phyloP scores from a whole-genome alignment of 495 filamentous ascomycete species.

The Extremus antarcticus region DNA sequence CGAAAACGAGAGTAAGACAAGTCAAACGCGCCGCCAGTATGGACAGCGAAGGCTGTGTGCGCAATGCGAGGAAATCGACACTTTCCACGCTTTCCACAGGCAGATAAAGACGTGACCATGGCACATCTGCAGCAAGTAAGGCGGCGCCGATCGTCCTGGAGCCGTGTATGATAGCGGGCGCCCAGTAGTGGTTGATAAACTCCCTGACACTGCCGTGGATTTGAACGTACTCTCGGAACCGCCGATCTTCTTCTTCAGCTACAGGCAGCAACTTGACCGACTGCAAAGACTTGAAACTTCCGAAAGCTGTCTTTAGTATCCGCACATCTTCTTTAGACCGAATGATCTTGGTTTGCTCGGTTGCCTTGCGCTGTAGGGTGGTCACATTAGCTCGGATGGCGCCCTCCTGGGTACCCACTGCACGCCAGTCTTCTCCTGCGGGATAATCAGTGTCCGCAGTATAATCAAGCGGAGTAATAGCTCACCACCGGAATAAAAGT shows the following conservation, averaged over 20 bases:
- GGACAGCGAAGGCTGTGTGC: slow-evolving; percentile 38
- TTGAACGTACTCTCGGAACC: slow-evolving; percentile 38
- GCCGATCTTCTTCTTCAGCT: slow-evolving; percentile 47
- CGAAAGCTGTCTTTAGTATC: slow-evolving; percentile 45
- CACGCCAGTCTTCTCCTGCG: not conserved
- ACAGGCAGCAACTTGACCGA: slow-evolving; percentile 56
- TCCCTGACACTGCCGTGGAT: slow-evolving; percentile 25
- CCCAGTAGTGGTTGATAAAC: slow-evolving; percentile 46
- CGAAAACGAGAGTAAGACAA: slow-evolving; percentile 40
- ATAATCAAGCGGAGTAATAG: not conserved
- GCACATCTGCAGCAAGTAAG: slow-evolving; percentile 43
- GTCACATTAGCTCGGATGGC: slow-evolving; percentile 28
- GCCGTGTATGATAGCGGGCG: slow-evolving; percentile 51
- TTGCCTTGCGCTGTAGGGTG: slow-evolving; percentile 32
- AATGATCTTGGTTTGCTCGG: slow-evolving; percentile 37
- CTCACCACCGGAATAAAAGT: slow-evolving; percentile 45
- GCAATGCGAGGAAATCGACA: slow-evolving; percentile 39
- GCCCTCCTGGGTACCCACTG: slow-evolving; percentile 4
- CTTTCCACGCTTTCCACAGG: slow-evolving; percentile 55
- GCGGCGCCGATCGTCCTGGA: slow-evolving; percentile 47
- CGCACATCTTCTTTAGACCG: slow-evolving; percentile 31
- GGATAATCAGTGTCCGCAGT: not conserved
- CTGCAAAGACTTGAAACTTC: slow-evolving; percentile 48
- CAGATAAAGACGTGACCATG: slow-evolving; percentile 48
- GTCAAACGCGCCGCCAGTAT: slow-evolving; percentile 46